These are phyloP conservation scores for Arachis stenosperma DNA, from an alignment of 306 rosid species.

Conservation along the genomic window DNA sequence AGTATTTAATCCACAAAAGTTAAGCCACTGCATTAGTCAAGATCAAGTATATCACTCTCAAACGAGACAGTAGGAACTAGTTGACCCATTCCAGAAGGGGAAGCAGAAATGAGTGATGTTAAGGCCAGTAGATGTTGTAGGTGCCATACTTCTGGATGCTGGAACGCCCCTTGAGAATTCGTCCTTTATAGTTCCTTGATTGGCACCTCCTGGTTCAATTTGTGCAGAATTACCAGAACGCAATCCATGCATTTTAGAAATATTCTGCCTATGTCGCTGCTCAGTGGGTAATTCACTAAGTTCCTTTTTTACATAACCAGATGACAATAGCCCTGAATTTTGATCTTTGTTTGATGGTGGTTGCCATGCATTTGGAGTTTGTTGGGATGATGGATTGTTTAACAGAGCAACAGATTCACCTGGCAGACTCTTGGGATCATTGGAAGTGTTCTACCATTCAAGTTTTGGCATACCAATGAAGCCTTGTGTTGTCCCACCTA, in stretches of 20 bases:
- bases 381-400: conserved; percentile 61
- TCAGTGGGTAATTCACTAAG: conserved; percentile 63
- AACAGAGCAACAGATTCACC: conserved; percentile 64
- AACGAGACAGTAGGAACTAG: conserved; percentile 49
- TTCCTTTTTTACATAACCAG: conserved; percentile 70
- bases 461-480: conserved; percentile 51
- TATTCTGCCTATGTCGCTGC: conserved; percentile 64
- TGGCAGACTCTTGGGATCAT: conserved; percentile 67
- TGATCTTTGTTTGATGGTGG: conserved; percentile 66
- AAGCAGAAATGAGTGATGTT: conserved; percentile 54
- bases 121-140: conserved; percentile 53
- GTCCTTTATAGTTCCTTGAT: conserved; percentile 60
- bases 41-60: conserved; percentile 17
- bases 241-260: conserved; percentile 61
- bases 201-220: conserved; percentile 57
- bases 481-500: conserved; percentile 62
- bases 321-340: conserved; percentile 54
- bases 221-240: conserved; percentile 63
- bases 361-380: conserved; percentile 68
- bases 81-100: conserved; percentile 55
- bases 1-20: conserved; percentile 17
- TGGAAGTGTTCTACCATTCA: conserved; percentile 59
- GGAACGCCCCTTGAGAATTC: conserved; percentile 75
- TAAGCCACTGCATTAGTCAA: conserved; percentile 4
- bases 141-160: conserved; percentile 48